Conservation (phyloP, 495 filamentous ascomycete genomes). For the Geopyxis carbonaria region DNA sequence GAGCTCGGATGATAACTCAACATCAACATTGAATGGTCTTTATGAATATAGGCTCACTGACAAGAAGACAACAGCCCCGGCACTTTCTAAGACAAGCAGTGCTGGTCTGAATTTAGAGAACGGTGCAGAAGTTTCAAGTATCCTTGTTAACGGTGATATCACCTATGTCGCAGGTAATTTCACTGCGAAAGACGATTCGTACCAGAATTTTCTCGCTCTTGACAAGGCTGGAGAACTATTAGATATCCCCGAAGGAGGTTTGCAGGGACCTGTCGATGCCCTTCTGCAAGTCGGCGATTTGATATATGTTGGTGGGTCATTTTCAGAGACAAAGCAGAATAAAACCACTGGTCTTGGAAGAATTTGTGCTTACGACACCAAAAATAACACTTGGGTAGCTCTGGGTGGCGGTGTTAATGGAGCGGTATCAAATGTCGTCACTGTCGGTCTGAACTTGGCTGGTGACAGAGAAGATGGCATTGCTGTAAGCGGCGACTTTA, state of each 20-base stretch:
- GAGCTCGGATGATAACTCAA: conserved; percentile 2
- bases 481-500: conserved; percentile 67
- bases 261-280: conserved; percentile 64
- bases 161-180: conserved; percentile 80
- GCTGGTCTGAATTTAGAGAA: conserved; percentile 50
- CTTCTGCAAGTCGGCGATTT: conserved; percentile 45
- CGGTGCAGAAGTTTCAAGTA: conserved; percentile 45
- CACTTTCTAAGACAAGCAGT: conserved; percentile 52
- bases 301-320: conserved; percentile 74
- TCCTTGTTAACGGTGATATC: conserved; percentile 40
- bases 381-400: conserved; percentile 51
- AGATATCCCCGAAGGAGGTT: conserved; percentile 47
- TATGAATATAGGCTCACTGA: conserved; percentile 71
- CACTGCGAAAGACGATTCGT: conserved; percentile 32
- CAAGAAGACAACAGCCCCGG: conserved; percentile 44
- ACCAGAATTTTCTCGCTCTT: conserved; percentile 56
- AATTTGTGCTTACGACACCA: conserved; percentile 57
- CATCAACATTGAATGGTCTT: conserved; percentile 51
- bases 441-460: conserved; percentile 66
- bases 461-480: conserved; percentile 52
- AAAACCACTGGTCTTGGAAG: conserved; percentile 45
- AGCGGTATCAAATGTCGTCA: conserved; percentile 51
- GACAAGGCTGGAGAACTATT: conserved; percentile 36
- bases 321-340: conserved; percentile 53
- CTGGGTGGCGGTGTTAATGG: conserved; percentile 82